Evolutionary conservation across 1,139 yeast species (phyloP), one percentile per base, ranked within the genome.

Genomic region (Magnusiomyces fungicola): DNA sequence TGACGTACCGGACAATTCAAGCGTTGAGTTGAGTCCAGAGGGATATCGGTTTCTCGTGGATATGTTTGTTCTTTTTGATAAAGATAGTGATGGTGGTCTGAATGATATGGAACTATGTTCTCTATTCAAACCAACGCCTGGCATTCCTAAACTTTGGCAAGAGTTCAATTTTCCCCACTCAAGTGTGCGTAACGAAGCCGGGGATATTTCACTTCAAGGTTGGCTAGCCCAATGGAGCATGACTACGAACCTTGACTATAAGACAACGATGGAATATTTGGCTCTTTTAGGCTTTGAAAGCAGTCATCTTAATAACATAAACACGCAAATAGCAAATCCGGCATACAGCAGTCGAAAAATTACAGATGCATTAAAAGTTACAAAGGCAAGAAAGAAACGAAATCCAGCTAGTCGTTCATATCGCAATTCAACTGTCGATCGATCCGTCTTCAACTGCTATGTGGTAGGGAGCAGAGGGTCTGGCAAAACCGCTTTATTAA

Each of bases 161-260:
- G 92, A 86, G 30, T 78, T 87, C 1, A 83, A 82, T 57, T 92
- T 92, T 60, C 98, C 98, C 0, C 72, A 77, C 23, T 80, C 95
- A 1, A 85, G 95, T 5, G 96, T 90, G 2, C 78, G 95, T 51
- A 90, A 89, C 62, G 96, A 88, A 56, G 81, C 80, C 54, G 97
- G 96, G 0, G 21, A 37, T 12, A 92, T 92, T 2, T 87, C 97
- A 0, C 68, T 92, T 30, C 97, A 92, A 68, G 98, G 98, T 1
- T 92, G 98, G 98, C 69, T 92, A 42, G 97, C 98, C 0, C 97
- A 92, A 61, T 92, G 98, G 98, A 83, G 92, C 58, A 83, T 92
- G 82, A 88, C 97, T 0, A 90, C 97, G 0, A 88, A 81, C 59
- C 69, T 92, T 37, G 95, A 89, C 59, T 81, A 85, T 62, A 80